Conservation (phyloP, 2,329 filamentous ascomycete genomes). For the Colletotrichum endophyticum region DNA sequence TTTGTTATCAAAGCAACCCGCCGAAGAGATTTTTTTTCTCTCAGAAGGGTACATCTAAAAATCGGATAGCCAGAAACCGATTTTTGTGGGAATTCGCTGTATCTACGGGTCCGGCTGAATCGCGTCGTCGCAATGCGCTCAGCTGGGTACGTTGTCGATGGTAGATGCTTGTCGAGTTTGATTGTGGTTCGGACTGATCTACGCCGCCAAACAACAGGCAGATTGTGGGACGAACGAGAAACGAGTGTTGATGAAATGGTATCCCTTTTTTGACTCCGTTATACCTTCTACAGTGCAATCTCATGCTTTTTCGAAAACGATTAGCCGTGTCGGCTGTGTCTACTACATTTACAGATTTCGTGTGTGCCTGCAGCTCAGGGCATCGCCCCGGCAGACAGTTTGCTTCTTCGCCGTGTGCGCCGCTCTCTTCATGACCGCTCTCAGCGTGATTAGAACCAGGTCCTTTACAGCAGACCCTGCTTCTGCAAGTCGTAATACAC, state of each 20-base stretch:
- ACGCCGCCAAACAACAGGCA: background rate
- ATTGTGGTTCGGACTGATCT: background rate
- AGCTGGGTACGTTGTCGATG: background rate
- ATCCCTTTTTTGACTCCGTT: background rate
- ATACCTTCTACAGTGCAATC: background rate
- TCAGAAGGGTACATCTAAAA: background rate
- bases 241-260: background rate
- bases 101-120: background rate
- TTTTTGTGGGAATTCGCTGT: background rate
- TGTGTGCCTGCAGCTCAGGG: background rate
- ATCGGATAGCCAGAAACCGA: background rate
- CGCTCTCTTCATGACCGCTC: background rate
- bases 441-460: no score
- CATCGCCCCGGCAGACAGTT: background rate
- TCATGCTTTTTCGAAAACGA: background rate
- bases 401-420: background rate
- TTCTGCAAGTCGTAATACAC: conserved; percentile 96
- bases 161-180: background rate
- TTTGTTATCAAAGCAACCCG: background rate
- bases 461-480: conserved; percentile 76
- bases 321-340: background rate
- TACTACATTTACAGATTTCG: background rate
- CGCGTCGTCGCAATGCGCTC: background rate
- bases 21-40: background rate
- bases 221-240: background rate